Evolutionary conservation across 2,329 filamentous ascomycete species (phyloP), one percentile per base, ranked within the genome.

Genomic region (Biscogniauxia marginata): DNA sequence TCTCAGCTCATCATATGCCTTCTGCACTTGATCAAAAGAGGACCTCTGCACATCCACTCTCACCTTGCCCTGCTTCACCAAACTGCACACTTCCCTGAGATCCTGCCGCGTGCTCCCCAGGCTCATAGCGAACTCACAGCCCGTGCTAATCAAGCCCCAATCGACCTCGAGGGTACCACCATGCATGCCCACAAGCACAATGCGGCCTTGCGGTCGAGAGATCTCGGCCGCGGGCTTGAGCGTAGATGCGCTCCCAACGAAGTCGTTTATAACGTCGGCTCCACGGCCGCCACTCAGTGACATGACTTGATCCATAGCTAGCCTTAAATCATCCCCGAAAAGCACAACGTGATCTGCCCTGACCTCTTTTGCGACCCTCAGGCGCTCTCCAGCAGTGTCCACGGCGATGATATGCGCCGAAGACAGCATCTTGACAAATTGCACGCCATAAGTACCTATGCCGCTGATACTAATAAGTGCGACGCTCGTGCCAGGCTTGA

Each of bases 241-340:
- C 22, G 61, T 60, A 9, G 24, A 49, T 1, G 46, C 19, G 21
- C 48, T 57, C 18, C 61, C 61, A 3, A 63, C 61, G 30, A 63
- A 70, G 50, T 70, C 74, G 1, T 73, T 20, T 13, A 71, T 61
- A 3, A 67, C 58, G 43, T 73, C 65, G 1, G 68, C 66, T 13
- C 70, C 70, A 3, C 56, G 50, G 2, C 63, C 60, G 1, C 57
- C 54, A 0, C 74, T 76, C 1, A 60, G 62, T 20, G 63, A 52
- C 46, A 66, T 52, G 16, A 72, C 55, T 44, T 58, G n/a, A 21
- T 51, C 22, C 7, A 43, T 39, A 11, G 58, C 53, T 2, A n/a
- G 24, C 18, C 49, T 19, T 6, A 51, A 53, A 18, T 56, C 51
- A 44, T 51, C 57, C 3, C 49, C 20, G 52, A 55, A 60, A 3